phyloP scores from a whole-genome alignment of 2,329 filamentous ascomycete species.

The Tolypocladium paradoxum region DNA sequence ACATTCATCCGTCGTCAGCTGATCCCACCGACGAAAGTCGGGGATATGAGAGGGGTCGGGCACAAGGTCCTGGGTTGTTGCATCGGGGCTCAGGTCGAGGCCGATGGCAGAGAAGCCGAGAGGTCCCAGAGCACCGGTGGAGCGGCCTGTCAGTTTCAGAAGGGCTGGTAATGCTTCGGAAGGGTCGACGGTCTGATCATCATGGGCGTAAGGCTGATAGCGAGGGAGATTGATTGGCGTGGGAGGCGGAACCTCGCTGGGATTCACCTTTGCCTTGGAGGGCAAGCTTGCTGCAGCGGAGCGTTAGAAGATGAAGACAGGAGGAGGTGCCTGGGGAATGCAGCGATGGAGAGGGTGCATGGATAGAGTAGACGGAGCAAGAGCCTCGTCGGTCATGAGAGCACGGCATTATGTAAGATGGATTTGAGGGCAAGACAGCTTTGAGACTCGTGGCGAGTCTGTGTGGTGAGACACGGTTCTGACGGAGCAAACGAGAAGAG shows the following conservation, averaged over 20 bases:
- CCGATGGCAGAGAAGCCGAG: conserved; percentile 47
- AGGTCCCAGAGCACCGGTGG: conserved; percentile 23
- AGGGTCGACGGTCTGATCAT: conserved; percentile 16
- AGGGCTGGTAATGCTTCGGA: conserved; percentile 34
- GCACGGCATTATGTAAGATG: background rate
- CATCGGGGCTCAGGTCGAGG: conserved; percentile 42
- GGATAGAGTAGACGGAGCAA: background rate
- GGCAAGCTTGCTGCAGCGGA: conserved; percentile 16
- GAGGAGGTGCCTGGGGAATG: conserved; percentile 6
- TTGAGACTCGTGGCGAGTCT: background rate
- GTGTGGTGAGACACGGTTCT: background rate
- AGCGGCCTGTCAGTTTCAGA: conserved; percentile 43
- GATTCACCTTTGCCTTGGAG: conserved; percentile 22
- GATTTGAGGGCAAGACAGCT: background rate
- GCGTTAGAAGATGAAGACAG: conserved; percentile 5
- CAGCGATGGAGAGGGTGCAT: background rate
- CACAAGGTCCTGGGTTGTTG: conserved; percentile 35
- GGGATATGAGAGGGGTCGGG: conserved; percentile 44
- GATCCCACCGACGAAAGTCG: conserved; percentile 41
- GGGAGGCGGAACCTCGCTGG: conserved; percentile 43
- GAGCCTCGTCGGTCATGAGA: background rate
- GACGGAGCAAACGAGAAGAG: background rate
- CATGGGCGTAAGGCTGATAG: conserved; percentile 26
- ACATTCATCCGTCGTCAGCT: conserved; percentile 36
- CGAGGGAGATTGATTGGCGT: conserved; percentile 43